Base-by-base conservation (phyloP, 345 rosid species). In the Brassica juncea region DNA sequence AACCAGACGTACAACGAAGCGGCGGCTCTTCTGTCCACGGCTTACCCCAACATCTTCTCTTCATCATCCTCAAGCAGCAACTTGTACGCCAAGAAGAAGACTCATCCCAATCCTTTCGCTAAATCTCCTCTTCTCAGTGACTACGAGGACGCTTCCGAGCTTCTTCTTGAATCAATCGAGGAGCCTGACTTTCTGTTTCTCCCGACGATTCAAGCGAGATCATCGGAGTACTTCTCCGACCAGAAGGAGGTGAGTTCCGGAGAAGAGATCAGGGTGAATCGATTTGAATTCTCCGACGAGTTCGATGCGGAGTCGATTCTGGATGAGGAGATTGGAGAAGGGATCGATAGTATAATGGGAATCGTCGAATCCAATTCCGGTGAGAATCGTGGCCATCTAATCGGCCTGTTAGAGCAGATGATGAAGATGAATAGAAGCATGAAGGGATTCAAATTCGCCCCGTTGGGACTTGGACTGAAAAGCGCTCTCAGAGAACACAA, bases 1-100 rank as follows among this genome's bases (percentile, higher is more conserved):
- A 93, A 95, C 76, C 94, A 95, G 79, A 91, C 88, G 42, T 95
- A 93, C 97, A 88, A 90, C 27, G 99, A 95, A 85, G 99, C 99
- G 0, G 98, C 97, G 0, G 92, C 97, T 16, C 91, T 95, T 5
- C 98, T 95, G 72, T 93, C 97, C 78, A 86, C 94, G 1, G 98
- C 87, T 77, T 93, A 89, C 28, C 99, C 99, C 42, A 87, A 79
- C 74, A 76, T 95, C 63, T 94, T 94, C 87, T 81, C 75, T 14
- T 52, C 71, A 14, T 37, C 68, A 21, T 37, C 68, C 59, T 23
- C 67, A 25, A 37, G 14, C 70, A 69, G 84, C 3, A 77, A 82
- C 81, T 74, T 85, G 47, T 66, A 81, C 3, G 14, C 74, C 27
- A 70, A 55, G 44, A 62, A 73, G 54, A 77, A 78, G 15, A 27